phyloP scores from a whole-genome alignment of 208 protist species.

The Acanthamoeba healyi region DNA sequence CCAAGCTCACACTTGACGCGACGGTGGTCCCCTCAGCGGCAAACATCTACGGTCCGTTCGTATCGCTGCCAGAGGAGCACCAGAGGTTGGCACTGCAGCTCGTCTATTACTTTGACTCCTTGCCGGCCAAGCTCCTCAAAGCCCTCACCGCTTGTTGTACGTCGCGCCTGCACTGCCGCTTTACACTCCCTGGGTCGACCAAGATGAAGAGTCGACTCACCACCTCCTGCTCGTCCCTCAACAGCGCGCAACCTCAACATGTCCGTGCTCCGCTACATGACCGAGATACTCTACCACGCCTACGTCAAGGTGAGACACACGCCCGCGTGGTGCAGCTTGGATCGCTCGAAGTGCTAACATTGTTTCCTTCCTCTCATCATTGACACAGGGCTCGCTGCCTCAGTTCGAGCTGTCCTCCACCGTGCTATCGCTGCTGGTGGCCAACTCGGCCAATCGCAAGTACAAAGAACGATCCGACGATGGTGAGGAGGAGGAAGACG shows the following conservation, averaged over 20 bases:
- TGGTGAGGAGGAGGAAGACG: neutral
- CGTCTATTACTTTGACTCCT: constrained; percentile 18
- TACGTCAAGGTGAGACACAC: constrained; percentile 44
- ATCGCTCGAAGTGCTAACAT: no score
- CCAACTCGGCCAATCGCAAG: constrained; percentile 39
- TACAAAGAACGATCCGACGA: neutral
- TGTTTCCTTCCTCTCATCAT: neutral
- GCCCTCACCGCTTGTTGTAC: constrained; percentile 71
- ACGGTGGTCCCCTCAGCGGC: neutral
- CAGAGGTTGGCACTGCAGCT: constrained; percentile 43
- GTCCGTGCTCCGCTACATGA: constrained; percentile 46
- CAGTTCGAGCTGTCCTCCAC: constrained; percentile 36
- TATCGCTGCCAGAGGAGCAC: neutral
- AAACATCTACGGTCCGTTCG: constrained; percentile 33
- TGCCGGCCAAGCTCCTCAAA: constrained; percentile 39
- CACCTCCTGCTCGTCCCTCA: neutral
- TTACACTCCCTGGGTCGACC: no score
- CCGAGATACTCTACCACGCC: constrained; percentile 51
- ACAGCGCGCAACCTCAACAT: constrained; percentile 26
- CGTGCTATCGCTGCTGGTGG: constrained; percentile 18
- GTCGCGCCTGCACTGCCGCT: neutral
- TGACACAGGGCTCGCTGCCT: neutral
- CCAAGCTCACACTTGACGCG: no score
- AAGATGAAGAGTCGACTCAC: neutral
- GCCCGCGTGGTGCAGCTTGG: no score